Base-by-base conservation (phyloP, 148 eudicot genomes). In the Salicornia ramosissima region DNA sequence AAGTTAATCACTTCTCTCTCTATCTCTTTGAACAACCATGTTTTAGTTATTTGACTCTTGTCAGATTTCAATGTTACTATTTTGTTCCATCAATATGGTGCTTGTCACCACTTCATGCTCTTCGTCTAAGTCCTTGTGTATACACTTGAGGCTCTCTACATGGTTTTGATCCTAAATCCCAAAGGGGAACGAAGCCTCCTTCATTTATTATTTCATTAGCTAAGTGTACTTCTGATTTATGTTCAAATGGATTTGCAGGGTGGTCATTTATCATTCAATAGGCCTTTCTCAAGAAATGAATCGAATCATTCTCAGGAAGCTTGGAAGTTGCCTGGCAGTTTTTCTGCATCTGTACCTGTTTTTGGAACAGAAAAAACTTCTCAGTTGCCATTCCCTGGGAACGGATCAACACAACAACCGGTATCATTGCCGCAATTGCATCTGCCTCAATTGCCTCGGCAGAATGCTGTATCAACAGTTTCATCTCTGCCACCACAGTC, bases 261-360 rank as follows among this genome's bases (percentile, higher is more conserved):
- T 61, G 77, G 68, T 56, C 65, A 51, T 77, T 84, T 83, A 63
- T 71, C 74, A 47, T 75, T 70, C 59, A 58, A 76, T 68, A 81
- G 79, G 53, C 59, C 67, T 46, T 78, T 80, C 65, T 39, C 69
- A 18, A 76, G 61, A 67, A 80, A 77, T 62, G n/a, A n/a, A n/a
- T n/a, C n/a, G n/a, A n/a, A n/a, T 52, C 68, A 74, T 77, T 54
- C 82, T 69, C 86, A 69, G 80, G 93, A 84, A 67, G 68, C 80
- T 40, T 77, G 71, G 73, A 80, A 72, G 73, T 75, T 80, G 42
- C 77, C 81, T 77, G 43, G 74, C 53, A 58, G 40, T 73, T 56
- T 65, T 51, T 45, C 71, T 71, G 70, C n/a, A n/a, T n/a, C n/a
- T n/a, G n/a, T 61, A 28, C 67, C 80, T 36, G 45, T 21, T 50